Base-by-base conservation (phyloP, 352 stramenopile species). In the Phytophthora sp. region DNA sequence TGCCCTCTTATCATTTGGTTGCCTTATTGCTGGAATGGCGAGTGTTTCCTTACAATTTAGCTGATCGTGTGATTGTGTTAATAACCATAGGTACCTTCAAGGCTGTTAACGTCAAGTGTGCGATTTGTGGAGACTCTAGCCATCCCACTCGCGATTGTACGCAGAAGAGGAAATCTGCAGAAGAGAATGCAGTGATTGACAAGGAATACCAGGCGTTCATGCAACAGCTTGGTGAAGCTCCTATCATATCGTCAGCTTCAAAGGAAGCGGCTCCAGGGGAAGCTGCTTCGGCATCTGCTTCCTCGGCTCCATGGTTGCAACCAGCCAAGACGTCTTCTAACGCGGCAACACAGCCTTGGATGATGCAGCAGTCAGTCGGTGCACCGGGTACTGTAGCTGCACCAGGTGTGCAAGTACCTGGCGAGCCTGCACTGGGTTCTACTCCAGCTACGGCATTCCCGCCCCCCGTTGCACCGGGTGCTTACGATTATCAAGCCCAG, bases 61-160 rank as follows among this genome's bases (percentile, higher is more conserved):
- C 69, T 41, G 58, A 75, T 34, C 28, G 17, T 39, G 17, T 39
- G 26, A 13, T 9, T 26, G 17, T 53, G 30, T 59, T 32, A 23
- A 7, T 50, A 21, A 50, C 32, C 26, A 8, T 71, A 79, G 84
- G 86, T 46, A 81, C 76, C 2, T 90, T 97, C 56, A 88, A 90
- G 60, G 57, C 85, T 17, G 90, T 92, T 30, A 79, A 96, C 30
- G 85, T 99, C 15, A 97, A 97, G 54, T 99, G 97, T 81, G 94
- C 96, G 6, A 99, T 99, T 62, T 99, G 97, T 79, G 97, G 97
- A 17, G 97, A 99, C 70, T 97, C 91, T 20, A 98, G 89, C 67
- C 97, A 99, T 76, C 96, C 96, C 9, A 99, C 97, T 13, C 75
- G 97, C 31, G 97, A 99, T 88, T 99, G 97, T 91, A 95, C 84